phyloP scores from a whole-genome alignment of 371 early-diverging fungal species.

The Conidiobolus incongruus region DNA sequence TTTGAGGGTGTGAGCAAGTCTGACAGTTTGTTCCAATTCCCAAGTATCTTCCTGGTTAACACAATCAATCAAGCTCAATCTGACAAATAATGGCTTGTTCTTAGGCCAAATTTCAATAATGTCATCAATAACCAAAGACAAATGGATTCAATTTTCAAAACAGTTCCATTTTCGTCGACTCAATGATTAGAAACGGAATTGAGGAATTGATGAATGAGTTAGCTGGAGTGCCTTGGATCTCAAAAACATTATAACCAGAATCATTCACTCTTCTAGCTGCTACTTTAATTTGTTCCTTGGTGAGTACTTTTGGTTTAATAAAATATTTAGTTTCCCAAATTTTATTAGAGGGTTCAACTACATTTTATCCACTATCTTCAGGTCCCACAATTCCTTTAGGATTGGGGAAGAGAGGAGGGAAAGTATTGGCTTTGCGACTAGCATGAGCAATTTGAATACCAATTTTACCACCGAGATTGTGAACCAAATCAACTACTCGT shows the following conservation, averaged over 20 bases:
- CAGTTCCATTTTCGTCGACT: slow-evolving; percentile 61
- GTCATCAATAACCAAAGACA: slow-evolving; percentile 29
- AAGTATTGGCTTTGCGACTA: slow-evolving; percentile 47
- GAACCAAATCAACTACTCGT: slow-evolving; percentile 32
- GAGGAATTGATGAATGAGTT: slow-evolving; percentile 56
- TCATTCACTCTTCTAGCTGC: slow-evolving; percentile 44
- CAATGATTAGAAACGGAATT: slow-evolving; percentile 60
- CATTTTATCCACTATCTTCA: slow-evolving; percentile 41
- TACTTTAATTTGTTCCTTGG: slow-evolving; percentile 35
- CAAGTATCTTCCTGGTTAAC: slow-evolving; percentile 25
- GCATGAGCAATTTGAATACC: no score
- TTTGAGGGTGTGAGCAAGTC: slow-evolving; percentile 24
- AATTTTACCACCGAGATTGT: slow-evolving; percentile 27
- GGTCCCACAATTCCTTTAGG: slow-evolving; percentile 10
- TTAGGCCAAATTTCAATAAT: slow-evolving; percentile 46
- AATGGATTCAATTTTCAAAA: slow-evolving; percentile 49
- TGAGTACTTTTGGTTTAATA: slow-evolving; percentile 29
- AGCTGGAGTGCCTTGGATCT: slow-evolving; percentile 66
- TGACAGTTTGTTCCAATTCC: slow-evolving; percentile 38
- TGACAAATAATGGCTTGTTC: slow-evolving; percentile 57
- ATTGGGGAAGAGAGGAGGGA: slow-evolving; percentile 15
- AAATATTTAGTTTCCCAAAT: slow-evolving; percentile 18
- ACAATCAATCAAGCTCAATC: slow-evolving; percentile 56
- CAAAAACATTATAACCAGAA: slow-evolving; percentile 63
- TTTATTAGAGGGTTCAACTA: slow-evolving; percentile 40